Base-by-base conservation (phyloP, 495 filamentous ascomycete species). In the Neurospora sp. region DNA sequence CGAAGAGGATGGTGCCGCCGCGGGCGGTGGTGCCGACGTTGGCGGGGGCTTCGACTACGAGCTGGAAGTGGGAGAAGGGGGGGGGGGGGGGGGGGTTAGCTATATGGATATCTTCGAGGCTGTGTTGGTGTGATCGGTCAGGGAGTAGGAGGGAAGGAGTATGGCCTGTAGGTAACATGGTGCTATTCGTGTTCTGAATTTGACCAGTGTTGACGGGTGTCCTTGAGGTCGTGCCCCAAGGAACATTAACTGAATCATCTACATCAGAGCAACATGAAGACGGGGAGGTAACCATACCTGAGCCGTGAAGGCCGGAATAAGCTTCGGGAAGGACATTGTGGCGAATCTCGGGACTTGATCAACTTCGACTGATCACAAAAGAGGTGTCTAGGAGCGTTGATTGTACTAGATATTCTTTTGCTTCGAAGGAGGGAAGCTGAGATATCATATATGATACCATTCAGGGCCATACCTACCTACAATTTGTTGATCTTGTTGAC, bases 231-330 rank as follows among this genome's bases (percentile, higher is more conserved):
- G 18, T 18, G 16, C 5, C 41, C 41, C 41, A 6, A 42, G 14
- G 41, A 18, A 42, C 6, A 42, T 16, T 16, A 16, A 42, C 16
- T 42, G 16, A 42, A 42, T 42, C 3, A 18, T 42, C 41, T 18
- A 37, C 27, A 48, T 5, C 31, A 70, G 35, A 22, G 40, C 70
- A 42, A 53, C 20, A 20, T 35, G 46, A 72, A 35, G 20, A 22
- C 18, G 48, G 10, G 72, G 14, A 16, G 5, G 53, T 44, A 40
- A 40, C 73, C 79, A 66, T 79, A 83, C 83, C 31, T 78, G 74
- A 42, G 80, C 75, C 68, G 79, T 82, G 74, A 85, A 85, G 75
- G 83, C 83, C 0, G 83, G 83, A 72, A 84, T 81, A 74, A 85
- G 81, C 72, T 81, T 84, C 71, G 83, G 78, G 70, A 84, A 84